Conservation (phyloP, 2,329 filamentous ascomycete species). For the Verticillium nubilum region DNA sequence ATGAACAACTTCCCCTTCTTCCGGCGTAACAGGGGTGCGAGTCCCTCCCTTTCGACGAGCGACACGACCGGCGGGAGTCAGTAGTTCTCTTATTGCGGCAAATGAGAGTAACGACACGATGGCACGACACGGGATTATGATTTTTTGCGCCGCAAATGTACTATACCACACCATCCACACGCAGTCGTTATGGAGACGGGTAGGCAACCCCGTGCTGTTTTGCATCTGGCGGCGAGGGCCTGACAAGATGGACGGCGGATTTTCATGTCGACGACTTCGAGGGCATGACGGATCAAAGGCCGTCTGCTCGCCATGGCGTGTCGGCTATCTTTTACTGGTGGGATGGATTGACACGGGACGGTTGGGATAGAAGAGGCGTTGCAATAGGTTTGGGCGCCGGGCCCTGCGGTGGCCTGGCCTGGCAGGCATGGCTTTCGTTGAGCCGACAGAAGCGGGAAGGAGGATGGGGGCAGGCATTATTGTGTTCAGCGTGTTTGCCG, state of each 20-base stretch:
- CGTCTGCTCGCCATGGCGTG: background rate
- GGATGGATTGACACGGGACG: background rate
- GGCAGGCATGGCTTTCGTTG: background rate
- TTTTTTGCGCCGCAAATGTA: background rate
- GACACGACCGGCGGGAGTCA: background rate
- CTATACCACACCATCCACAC: background rate
- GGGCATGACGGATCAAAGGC: background rate
- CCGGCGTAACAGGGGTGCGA: conserved; percentile 39
- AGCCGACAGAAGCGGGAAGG: background rate
- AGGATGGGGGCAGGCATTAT: background rate
- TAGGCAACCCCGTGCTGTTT: background rate
- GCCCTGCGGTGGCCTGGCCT: background rate
- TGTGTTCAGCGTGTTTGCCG: background rate
- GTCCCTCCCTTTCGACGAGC: background rate
- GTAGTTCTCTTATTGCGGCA: background rate
- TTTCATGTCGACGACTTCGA: too few relatives aligned
- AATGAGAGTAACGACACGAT: background rate
- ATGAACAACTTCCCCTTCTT: conserved; percentile 57
- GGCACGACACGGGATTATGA: background rate
- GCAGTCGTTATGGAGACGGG: background rate
- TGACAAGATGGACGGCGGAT: too few relatives aligned
- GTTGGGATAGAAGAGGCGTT: background rate
- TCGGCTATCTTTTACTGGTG: background rate
- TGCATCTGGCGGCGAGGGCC: background rate
- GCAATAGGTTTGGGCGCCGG: background rate